Evolutionary conservation across 139 green algal species (phyloP).

Genomic region (Coelastrella sp.): DNA sequence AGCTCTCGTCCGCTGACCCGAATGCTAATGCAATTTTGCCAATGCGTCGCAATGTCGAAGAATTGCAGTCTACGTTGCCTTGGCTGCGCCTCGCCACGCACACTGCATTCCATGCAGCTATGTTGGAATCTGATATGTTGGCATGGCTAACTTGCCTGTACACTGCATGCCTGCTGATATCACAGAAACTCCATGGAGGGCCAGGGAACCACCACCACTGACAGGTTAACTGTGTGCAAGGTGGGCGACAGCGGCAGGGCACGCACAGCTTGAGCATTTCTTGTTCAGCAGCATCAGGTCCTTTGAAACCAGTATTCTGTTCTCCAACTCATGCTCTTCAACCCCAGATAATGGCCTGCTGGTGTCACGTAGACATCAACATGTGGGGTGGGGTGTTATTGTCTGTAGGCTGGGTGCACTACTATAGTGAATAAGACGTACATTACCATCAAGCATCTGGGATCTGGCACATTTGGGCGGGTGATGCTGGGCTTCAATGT

Average conservation of each 20-base stretch:
- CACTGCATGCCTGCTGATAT: neutral
- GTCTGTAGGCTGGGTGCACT: constrained; percentile 54
- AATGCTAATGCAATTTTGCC: too few relatives aligned
- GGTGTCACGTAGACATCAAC: neutral
- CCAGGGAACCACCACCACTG: constrained; percentile 52
- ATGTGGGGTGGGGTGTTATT: neutral
- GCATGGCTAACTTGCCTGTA: neutral
- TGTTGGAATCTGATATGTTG: neutral
- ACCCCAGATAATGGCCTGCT: too few relatives aligned
- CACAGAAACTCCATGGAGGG: constrained; percentile 62
- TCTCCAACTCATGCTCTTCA: too few relatives aligned
- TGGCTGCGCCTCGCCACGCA: neutral
- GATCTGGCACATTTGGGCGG: constrained; percentile 64
- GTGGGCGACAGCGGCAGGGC: neutral
- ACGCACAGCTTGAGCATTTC: neutral
- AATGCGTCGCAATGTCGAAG: too few relatives aligned
- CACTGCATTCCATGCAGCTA: too few relatives aligned
- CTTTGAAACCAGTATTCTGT: too few relatives aligned
- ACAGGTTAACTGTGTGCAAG: constrained; percentile 60
- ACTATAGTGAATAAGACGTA: constrained; percentile 71
- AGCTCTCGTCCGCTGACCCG: too few relatives aligned
- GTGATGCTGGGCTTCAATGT: constrained; percentile 70
- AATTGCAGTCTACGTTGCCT: neutral
- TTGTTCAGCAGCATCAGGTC: too few relatives aligned
- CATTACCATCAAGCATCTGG: constrained; percentile 73